Evolutionary conservation across 371 early-diverging fungal genomes (phyloP).

Genomic region (Rhizopus sp.): DNA sequence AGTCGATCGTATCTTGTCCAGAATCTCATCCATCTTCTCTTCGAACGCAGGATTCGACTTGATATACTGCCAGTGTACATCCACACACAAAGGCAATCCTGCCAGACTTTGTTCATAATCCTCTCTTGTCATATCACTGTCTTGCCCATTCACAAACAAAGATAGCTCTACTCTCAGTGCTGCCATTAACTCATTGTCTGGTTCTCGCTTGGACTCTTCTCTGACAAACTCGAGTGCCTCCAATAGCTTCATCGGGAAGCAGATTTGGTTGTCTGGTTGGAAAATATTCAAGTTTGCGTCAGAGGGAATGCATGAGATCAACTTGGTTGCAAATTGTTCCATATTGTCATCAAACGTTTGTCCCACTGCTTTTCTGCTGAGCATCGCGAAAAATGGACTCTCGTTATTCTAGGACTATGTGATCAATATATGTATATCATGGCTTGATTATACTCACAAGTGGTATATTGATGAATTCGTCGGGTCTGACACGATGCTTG

Average conservation of each 20-base stretch:
- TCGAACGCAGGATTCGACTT: neutral
- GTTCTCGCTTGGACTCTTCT: conserved; percentile 10
- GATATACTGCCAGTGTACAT: conserved; percentile 34
- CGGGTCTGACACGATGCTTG: neutral
- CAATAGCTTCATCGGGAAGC: neutral
- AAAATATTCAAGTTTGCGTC: conserved; percentile 6
- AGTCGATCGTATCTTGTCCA: neutral
- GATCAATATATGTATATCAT: neutral
- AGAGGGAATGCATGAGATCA: conserved; percentile 3
- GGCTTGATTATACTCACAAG: neutral
- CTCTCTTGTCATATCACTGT: conserved; percentile 7
- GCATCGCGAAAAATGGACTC: conserved; percentile 21
- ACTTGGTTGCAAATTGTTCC: neutral
- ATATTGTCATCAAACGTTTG: neutral
- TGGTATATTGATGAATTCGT: conserved; percentile 5
- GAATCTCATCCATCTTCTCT: neutral
- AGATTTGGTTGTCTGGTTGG: neutral
- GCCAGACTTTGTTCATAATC: conserved; percentile 9
- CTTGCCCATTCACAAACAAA: conserved; percentile 25
- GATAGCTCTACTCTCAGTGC: conserved; percentile 29
- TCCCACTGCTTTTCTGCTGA: conserved; percentile 6
- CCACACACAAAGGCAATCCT: conserved; percentile 20
- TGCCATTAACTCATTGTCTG: conserved; percentile 22
- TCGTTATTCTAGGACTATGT: neutral
- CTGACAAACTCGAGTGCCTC: conserved; percentile 11